Conservation (phyloP, 2,329 filamentous ascomycete genomes). For the Penicillium sp. region DNA sequence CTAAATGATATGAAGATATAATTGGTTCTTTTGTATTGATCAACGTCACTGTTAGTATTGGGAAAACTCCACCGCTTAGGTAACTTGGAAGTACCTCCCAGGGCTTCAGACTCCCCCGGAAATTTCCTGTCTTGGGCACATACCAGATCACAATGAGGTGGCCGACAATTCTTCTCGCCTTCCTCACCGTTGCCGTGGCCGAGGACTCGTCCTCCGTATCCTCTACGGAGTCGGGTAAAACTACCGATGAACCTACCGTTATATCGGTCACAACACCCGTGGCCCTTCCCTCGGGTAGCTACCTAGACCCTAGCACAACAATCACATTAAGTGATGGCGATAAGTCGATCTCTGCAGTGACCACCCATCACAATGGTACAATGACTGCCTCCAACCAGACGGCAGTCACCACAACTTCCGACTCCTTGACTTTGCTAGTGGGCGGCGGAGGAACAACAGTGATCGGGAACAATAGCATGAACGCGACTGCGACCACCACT, state of each 20-base stretch:
- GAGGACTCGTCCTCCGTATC: conserved; percentile 5
- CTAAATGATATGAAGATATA: neutral
- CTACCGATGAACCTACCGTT: conserved; percentile 20
- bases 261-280: conserved; percentile 26
- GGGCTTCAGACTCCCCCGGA: no score
- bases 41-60: conserved; percentile 8
- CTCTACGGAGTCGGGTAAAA: neutral
- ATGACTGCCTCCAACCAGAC: conserved; percentile 29
- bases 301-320: conserved; percentile 40
- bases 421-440: conserved; percentile 41
- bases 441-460: conserved; percentile 43
- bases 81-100: no score
- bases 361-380: conserved; percentile 23
- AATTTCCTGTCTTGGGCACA: neutral
- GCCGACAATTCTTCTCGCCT: conserved; percentile 11
- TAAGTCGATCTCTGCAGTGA: conserved; percentile 19
- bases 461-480: conserved; percentile 47
- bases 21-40: conserved; percentile 13
- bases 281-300: conserved; percentile 39
- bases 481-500: conserved; percentile 48
- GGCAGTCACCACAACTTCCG: conserved; percentile 31
- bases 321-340: conserved; percentile 26
- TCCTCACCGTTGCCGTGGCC: conserved; percentile 16
- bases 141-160: conserved; percentile 15
- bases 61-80: neutral